Conservation (phyloP, 2,329 filamentous ascomycete species). For the Clarireedia hainanense region DNA sequence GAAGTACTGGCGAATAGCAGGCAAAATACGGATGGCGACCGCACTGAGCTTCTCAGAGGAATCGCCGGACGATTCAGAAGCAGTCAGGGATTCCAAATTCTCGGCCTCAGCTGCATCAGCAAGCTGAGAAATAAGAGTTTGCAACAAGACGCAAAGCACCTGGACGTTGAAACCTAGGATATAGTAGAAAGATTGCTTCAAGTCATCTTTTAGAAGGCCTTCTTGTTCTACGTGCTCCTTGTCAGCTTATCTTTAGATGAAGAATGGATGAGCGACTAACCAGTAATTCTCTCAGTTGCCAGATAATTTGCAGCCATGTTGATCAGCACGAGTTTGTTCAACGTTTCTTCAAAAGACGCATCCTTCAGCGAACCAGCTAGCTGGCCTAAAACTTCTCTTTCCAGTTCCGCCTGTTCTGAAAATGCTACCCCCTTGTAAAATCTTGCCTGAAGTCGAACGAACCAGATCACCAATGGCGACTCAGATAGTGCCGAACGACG, state of each 20-base stretch:
- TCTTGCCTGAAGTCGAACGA: slow-evolving; percentile 76
- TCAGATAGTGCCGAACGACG: slow-evolving; percentile 18
- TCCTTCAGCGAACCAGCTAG: slow-evolving; percentile 66
- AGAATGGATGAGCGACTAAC: slow-evolving; percentile 33
- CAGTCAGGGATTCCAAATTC: slow-evolving; percentile 38
- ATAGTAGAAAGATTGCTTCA: slow-evolving; percentile 46
- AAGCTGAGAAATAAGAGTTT: slow-evolving; percentile 62
- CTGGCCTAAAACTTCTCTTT: slow-evolving; percentile 76
- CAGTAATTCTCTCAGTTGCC: slow-evolving; percentile 51
- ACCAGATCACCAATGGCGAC: slow-evolving; percentile 68
- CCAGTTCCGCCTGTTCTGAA: slow-evolving; percentile 68
- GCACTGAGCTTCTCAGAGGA: slow-evolving; percentile 44
- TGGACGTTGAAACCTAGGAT: slow-evolving; percentile 72
- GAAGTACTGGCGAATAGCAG: slow-evolving; percentile 59
- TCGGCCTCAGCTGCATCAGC: slow-evolving; percentile 35
- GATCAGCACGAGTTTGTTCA: slow-evolving; percentile 75
- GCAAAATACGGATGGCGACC: slow-evolving; percentile 52
- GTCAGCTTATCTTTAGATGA: no score
- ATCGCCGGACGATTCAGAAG: slow-evolving; percentile 30
- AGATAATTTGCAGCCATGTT: slow-evolving; percentile 80
- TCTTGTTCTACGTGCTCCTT: slow-evolving; percentile 30
- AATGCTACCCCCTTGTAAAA: slow-evolving; percentile 74
- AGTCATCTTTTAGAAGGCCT: slow-evolving; percentile 19
- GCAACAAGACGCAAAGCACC: slow-evolving; percentile 65
- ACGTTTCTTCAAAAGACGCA: slow-evolving; percentile 51